phyloP scores from a whole-genome alignment of 1,284 basidiomycete genomes.

The Macrocystidia cucumis region DNA sequence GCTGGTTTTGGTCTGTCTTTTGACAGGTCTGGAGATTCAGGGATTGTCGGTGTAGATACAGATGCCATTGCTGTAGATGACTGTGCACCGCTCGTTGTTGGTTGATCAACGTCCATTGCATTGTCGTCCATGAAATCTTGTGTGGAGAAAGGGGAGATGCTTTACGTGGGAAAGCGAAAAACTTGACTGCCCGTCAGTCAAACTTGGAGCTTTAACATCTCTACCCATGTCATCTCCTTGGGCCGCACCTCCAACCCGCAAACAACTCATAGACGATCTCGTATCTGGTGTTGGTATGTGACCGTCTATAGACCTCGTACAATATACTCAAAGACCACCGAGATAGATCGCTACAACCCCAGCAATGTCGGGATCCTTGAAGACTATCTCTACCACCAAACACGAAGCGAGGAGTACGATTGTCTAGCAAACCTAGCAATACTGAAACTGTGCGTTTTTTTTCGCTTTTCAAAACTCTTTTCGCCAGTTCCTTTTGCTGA shows the following conservation, averaged over 20 bases:
- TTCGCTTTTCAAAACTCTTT: no score
- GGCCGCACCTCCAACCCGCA: conserved; percentile 66
- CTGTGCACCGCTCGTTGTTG: no score
- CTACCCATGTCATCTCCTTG: conserved; percentile 44
- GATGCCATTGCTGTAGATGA: no score
- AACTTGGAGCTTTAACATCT: no score
- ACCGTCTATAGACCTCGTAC: conserved; percentile 6
- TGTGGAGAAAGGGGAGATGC: no score
- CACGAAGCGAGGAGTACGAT: conserved; percentile 86
- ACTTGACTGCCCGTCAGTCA: no score
- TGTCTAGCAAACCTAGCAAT: conserved; percentile 90
- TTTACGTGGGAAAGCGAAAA: no score
- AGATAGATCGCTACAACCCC: conserved; percentile 97
- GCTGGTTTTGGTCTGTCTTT: conserved; percentile 16
- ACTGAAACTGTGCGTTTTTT: conserved; percentile 63
- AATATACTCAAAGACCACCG: no score
- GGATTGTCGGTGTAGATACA: no score
- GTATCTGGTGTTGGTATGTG: conserved; percentile 81
- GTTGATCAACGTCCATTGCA: no score
- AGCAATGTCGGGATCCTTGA: conserved; percentile 89
- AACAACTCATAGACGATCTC: conserved; percentile 82
- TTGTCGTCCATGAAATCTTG: no score
- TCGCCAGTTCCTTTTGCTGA: conserved; percentile 5
- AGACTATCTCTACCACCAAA: conserved; percentile 92
- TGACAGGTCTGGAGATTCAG: neutral